These are phyloP conservation scores for Beauveria sp. DNA, from an alignment of 2,329 filamentous ascomycete genomes.

Conservation along the genomic window DNA sequence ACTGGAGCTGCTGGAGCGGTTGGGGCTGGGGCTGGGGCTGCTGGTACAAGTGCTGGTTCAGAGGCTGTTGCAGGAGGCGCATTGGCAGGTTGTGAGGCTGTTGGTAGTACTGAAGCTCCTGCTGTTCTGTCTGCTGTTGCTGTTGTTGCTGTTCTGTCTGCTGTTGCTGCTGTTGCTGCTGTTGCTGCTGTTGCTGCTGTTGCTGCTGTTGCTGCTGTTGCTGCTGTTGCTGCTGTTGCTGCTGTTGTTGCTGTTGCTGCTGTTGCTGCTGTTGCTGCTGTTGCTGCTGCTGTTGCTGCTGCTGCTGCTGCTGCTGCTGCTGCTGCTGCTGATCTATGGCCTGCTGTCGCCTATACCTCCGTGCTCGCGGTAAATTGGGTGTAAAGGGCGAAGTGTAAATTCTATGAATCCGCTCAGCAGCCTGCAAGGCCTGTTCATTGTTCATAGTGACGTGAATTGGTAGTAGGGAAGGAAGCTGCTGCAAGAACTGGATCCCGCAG, in stretches of 20 bases:
- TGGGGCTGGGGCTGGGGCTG: no score
- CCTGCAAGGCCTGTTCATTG: background rate
- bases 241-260: background rate
- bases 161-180: background rate
- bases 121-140: no score
- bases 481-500: background rate
- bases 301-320: background rate
- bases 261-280: background rate
- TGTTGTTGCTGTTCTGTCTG: background rate
- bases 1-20: no score
- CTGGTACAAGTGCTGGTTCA: no score
- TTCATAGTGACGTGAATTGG: background rate
- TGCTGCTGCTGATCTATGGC: background rate
- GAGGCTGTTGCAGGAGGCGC: no score
- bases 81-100: no score
- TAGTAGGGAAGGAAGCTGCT: background rate
- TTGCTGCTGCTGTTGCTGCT: background rate
- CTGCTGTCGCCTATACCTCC: background rate
- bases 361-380: background rate
- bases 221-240: background rate
- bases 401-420: background rate
- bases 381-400: background rate
- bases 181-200: background rate
- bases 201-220: background rate
- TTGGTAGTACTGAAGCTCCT: no score